phyloP scores from a whole-genome alignment of 768 basidiomycete genomes.

The Tricholoma hemisulphureum region DNA sequence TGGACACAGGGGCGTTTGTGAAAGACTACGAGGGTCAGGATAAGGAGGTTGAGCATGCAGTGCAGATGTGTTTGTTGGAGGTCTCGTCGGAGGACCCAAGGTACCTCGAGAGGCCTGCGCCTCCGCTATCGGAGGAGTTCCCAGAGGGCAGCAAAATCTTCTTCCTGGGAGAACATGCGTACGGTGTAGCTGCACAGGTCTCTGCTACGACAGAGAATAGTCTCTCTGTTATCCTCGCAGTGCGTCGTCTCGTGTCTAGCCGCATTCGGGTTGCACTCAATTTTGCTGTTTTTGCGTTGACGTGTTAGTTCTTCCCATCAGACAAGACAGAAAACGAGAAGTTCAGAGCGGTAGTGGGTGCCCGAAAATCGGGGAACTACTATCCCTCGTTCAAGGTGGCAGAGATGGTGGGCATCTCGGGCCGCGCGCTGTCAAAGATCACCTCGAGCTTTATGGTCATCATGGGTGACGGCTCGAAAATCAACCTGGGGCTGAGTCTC shows the following conservation, averaged over 20 bases:
- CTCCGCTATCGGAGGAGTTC: slow-evolving; percentile 84
- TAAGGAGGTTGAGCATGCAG: slow-evolving; percentile 81
- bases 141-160: slow-evolving; percentile 89
- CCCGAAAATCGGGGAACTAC: slow-evolving; percentile 54
- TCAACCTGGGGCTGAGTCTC: slow-evolving; percentile 88
- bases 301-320: slow-evolving; percentile 75
- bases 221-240: slow-evolving; percentile 85
- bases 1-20: slow-evolving; percentile 87
- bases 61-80: slow-evolving; percentile 80
- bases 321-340: slow-evolving; percentile 77
- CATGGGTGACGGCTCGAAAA: slow-evolving; percentile 71
- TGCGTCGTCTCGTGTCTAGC: slow-evolving; percentile 32
- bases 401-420: slow-evolving; percentile 69
- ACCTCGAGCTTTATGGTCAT: slow-evolving; percentile 93
- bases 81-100: slow-evolving; percentile 89
- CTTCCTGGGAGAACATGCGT: slow-evolving; percentile 93
- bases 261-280: not conserved
- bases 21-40: slow-evolving; percentile 89
- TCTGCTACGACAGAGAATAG: slow-evolving; percentile 63
- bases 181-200: slow-evolving; percentile 94
- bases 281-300: not conserved
- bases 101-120: slow-evolving; percentile 76
- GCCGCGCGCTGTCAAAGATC: slow-evolving; percentile 82
- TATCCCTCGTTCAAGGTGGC: slow-evolving; percentile 78
- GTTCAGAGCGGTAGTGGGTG: slow-evolving; percentile 71